A percentile compares a stretch with the other conserved stretches of the same genome.
These are phyloP conservation scores for Cercospora sp. DNA, from an alignment of 2,329 filamentous ascomycete species.

Conservation along the genomic window DNA sequence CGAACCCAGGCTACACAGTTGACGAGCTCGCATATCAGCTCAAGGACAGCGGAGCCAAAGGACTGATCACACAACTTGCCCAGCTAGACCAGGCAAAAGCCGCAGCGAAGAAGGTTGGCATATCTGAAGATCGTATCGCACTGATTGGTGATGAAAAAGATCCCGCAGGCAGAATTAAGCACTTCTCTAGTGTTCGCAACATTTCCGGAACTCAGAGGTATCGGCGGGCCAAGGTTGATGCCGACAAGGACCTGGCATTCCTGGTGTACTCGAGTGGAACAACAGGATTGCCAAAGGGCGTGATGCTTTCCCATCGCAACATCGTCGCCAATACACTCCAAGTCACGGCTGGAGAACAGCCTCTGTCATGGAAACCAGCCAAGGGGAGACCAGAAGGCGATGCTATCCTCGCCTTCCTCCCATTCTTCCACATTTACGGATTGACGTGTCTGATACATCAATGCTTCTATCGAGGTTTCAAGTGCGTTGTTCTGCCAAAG, in stretches of 20 bases:
- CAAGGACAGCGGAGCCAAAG: constrained; percentile 72
- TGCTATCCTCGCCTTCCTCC: constrained; percentile 72
- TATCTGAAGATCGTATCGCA: constrained; percentile 71
- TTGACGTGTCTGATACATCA: constrained; percentile 72
- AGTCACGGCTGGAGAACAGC: constrained; percentile 41
- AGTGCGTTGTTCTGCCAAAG: constrained; percentile 70
- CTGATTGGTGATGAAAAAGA: constrained; percentile 71
- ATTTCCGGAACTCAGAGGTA: constrained; percentile 60
- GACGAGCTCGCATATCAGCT: constrained; percentile 84
- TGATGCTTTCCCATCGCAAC: constrained; percentile 83
- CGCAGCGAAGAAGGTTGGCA: constrained; percentile 51
- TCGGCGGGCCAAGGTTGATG: constrained; percentile 62
- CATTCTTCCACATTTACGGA: constrained; percentile 90
- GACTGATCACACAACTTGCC: constrained; percentile 69
- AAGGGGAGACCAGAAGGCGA: constrained; percentile 61
- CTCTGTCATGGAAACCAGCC: constrained; percentile 54
- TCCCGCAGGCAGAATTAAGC: constrained; percentile 59
- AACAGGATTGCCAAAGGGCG: constrained; percentile 73
- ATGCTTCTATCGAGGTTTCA: constrained; percentile 63
- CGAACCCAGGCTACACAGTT: constrained; percentile 82
- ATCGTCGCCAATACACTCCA: constrained; percentile 68
- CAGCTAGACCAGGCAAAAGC: constrained; percentile 60
- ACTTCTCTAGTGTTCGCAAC: constrained; percentile 71
- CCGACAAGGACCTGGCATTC: constrained; percentile 74
- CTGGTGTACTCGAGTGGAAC: constrained; percentile 88